phyloP scores from a whole-genome alignment of 177 flowering plant species.

The Vitis hybrid region DNA sequence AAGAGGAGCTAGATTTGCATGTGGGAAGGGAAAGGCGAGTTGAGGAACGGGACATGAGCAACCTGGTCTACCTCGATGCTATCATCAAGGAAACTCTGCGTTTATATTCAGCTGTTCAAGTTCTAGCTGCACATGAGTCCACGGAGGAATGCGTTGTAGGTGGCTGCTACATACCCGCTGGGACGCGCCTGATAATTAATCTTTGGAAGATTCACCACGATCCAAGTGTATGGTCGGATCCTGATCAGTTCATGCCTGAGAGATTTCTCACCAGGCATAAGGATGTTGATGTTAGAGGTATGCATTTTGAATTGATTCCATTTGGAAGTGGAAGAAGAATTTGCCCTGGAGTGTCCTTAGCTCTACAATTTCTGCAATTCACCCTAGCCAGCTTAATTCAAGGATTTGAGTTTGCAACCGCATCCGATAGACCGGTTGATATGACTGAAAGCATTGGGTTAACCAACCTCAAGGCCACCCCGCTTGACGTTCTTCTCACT shows the following conservation, averaged over 20 bases:
- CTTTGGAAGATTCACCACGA: constrained; percentile 31
- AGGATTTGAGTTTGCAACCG: constrained; percentile 18
- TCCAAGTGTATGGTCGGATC: constrained; percentile 27
- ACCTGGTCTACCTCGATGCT: constrained; percentile 13
- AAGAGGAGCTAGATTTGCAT: constrained; percentile 10
- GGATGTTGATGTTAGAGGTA: constrained; percentile 28
- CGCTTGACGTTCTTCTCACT: constrained; percentile 27
- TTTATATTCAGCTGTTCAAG: constrained; percentile 5
- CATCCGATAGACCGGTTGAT: constrained; percentile 13
- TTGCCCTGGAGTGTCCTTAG: constrained; percentile 23
- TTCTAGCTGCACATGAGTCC: constrained; percentile 3
- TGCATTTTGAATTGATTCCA: constrained; percentile 28
- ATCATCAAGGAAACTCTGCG: constrained; percentile 15
- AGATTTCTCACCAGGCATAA: constrained; percentile 28
- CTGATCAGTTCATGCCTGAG: constrained; percentile 29
- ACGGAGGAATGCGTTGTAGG: constrained; percentile 27
- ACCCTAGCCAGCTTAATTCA: constrained; percentile 28
- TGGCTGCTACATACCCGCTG: constrained; percentile 24
- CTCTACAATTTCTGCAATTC: constrained; percentile 18
- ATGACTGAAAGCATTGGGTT: constrained; percentile 27
- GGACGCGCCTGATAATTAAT: constrained; percentile 27
- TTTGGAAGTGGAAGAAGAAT: constrained; percentile 27
- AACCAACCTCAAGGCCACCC: constrained; percentile 13
- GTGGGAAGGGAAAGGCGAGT: constrained; percentile 13
- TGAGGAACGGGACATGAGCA: constrained; percentile 10